A percentile compares a stretch with the other conserved stretches of the same genome.
These are phyloP conservation scores for Talaromyces sp. DNA, from an alignment of 2,329 filamentous ascomycete species.

Conservation along the genomic window DNA sequence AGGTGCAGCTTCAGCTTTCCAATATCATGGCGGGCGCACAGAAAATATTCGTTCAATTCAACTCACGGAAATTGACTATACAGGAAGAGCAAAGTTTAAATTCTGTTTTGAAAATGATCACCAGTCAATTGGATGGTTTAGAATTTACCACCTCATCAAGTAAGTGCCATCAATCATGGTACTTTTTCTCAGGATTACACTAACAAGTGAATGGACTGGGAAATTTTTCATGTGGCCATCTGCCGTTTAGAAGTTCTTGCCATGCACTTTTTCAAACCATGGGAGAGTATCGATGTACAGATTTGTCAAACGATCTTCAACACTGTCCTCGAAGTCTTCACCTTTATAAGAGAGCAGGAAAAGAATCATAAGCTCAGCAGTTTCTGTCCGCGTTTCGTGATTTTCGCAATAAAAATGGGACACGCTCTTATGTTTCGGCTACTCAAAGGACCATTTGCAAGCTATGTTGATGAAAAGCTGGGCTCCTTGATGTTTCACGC, in stretches of 20 bases:
- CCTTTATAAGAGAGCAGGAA: not conserved
- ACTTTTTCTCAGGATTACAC: not conserved
- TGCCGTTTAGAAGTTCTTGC: slow-evolving; percentile 1
- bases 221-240: not conserved
- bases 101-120: not conserved
- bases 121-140: not conserved
- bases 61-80: not conserved
- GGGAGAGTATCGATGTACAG: not conserved
- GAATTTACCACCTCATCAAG: not conserved
- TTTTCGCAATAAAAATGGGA: not conserved
- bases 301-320: not conserved
- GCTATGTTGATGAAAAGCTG: not conserved
- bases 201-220: not conserved
- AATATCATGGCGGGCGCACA: not conserved
- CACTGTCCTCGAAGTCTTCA: not conserved
- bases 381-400: not conserved
- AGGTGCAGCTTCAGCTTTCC: not conserved
- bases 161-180: not conserved
- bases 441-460: slow-evolving; percentile 1
- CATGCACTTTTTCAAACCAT: slow-evolving; percentile 3
- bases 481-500: not conserved
- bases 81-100: not conserved
- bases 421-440: slow-evolving; percentile 1
- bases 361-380: not conserved
- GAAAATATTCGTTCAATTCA: not conserved